phyloP scores from a whole-genome alignment of 1,284 basidiomycete genomes.

The Cutaneotrichosporon sp. region DNA sequence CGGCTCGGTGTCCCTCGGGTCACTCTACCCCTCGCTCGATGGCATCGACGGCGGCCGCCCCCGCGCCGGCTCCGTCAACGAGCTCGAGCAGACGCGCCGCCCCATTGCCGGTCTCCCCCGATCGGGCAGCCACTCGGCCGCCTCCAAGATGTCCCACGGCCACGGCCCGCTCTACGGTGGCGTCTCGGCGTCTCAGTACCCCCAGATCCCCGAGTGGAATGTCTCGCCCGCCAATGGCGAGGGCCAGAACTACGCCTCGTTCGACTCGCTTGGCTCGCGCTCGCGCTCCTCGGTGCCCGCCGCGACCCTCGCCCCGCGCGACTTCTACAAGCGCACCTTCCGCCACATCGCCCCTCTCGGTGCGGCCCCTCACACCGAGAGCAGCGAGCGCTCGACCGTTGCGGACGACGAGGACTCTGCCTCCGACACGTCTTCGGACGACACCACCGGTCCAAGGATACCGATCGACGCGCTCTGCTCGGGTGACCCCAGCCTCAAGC shows the following conservation, averaged over 20 bases:
- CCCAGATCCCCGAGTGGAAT: conserved; percentile 17
- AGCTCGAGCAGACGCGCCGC: conserved; percentile 10
- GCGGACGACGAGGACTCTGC: conserved; percentile 26
- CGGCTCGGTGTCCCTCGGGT: conserved; percentile 36
- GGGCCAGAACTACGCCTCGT: conserved; percentile 29
- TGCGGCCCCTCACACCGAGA: conserved; percentile 38
- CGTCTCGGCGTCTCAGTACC: conserved; percentile 19
- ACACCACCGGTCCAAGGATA: conserved; percentile 8
- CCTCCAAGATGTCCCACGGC: conserved; percentile 15
- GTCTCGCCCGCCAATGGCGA: conserved; percentile 1
- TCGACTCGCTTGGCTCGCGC: conserved; percentile 43
- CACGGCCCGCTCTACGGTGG: conserved; percentile 27
- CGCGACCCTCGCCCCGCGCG: conserved; percentile 39
- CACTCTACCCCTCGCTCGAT: conserved; percentile 45
- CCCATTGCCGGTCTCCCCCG: conserved; percentile 31
- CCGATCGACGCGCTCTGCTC: conserved; percentile 13
- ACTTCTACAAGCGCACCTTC: conserved; percentile 52
- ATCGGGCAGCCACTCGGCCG: conserved; percentile 27
- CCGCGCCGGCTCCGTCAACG: conserved; percentile 16
- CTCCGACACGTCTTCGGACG: conserved; percentile 2
- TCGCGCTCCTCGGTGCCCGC: conserved; percentile 31
- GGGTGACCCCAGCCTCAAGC: conserved; percentile 28
- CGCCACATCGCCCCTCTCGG: conserved; percentile 50
- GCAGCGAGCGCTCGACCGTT: conserved; percentile 32
- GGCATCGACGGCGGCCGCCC: conserved; percentile 28